Evolutionary conservation across 2,329 filamentous ascomycete genomes (phyloP).

Genomic region (Pseudohalonectria lignicola): DNA sequence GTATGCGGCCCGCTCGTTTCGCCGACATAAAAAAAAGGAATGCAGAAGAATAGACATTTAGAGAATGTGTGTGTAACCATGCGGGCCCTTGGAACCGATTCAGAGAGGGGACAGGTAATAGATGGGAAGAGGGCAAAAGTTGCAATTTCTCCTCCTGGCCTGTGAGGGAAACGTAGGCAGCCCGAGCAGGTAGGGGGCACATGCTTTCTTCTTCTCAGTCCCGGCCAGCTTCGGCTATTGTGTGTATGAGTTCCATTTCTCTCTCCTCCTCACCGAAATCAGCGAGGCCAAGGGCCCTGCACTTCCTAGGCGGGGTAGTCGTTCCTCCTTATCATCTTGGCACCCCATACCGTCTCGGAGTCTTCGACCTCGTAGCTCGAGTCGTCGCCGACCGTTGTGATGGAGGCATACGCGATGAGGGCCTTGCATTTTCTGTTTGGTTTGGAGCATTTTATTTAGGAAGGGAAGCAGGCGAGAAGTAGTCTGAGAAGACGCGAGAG

Average conservation of each 20-base stretch:
- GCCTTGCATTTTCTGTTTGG: conserved; percentile 26
- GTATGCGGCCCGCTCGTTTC: too few species aligned
- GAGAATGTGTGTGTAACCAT: too few species aligned
- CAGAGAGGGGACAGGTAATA: neutral
- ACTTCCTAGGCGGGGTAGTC: neutral
- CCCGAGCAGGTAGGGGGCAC: too few species aligned
- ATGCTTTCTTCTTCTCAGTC: too few species aligned
- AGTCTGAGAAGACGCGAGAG: too few species aligned
- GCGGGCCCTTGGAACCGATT: neutral
- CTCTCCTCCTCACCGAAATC: too few species aligned
- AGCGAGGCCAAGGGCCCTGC: neutral
- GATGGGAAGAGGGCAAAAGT: neutral
- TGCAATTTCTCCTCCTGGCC: too few species aligned
- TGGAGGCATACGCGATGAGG: conserved; percentile 31
- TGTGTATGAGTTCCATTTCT: too few species aligned
- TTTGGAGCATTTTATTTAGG: neutral
- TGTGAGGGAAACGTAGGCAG: too few species aligned
- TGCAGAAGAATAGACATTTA: too few species aligned
- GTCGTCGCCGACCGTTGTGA: conserved; percentile 32
- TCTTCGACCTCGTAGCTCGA: conserved; percentile 32
- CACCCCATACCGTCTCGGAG: conserved; percentile 28
- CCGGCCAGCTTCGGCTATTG: too few species aligned
- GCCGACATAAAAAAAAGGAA: too few species aligned
- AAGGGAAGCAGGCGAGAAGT: neutral
- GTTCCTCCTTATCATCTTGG: conserved; percentile 20